Evolutionary conservation across 1,284 basidiomycete species (phyloP).

Genomic region (Anthracocystis setariae): DNA sequence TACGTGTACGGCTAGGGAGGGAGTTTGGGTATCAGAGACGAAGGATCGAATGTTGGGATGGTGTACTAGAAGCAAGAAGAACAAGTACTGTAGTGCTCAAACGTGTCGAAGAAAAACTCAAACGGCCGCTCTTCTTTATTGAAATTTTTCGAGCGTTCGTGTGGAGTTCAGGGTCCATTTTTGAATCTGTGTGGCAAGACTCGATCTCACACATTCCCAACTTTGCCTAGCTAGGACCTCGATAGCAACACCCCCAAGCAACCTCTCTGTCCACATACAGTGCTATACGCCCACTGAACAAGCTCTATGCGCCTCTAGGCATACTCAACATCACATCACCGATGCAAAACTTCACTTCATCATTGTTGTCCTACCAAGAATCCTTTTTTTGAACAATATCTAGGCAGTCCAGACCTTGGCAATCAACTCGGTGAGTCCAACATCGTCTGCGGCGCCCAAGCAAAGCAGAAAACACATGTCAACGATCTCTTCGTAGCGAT

Average conservation of each 20-base stretch:
- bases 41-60: neutral
- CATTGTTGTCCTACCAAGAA: slow-evolving; percentile 11
- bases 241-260: too few relatives aligned
- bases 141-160: slow-evolving; percentile 29
- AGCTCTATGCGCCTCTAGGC: too few relatives aligned
- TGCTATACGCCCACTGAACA: too few relatives aligned
- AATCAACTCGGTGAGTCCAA: slow-evolving; percentile 85
- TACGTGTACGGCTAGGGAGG: slow-evolving; percentile 1
- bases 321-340: too few relatives aligned
- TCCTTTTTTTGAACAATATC: slow-evolving; percentile 6
- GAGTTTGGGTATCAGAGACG: neutral
- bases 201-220: slow-evolving; percentile 8
- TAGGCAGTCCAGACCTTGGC: slow-evolving; percentile 76
- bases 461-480: slow-evolving; percentile 14
- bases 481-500: neutral
- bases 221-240: too few relatives aligned
- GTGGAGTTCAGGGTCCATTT: slow-evolving; percentile 47
- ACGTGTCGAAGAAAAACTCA: too few relatives aligned
- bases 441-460: slow-evolving; percentile 71
- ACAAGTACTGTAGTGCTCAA: too few relatives aligned
- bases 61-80: neutral
- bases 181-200: neutral
- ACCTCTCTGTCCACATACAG: too few relatives aligned
- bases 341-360: neutral
- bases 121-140: slow-evolving; percentile 1